Evolutionary conservation across 148 eudicot species (phyloP), one percentile per base, ranked within the genome.

Genomic region (Spergularia marina): DNA sequence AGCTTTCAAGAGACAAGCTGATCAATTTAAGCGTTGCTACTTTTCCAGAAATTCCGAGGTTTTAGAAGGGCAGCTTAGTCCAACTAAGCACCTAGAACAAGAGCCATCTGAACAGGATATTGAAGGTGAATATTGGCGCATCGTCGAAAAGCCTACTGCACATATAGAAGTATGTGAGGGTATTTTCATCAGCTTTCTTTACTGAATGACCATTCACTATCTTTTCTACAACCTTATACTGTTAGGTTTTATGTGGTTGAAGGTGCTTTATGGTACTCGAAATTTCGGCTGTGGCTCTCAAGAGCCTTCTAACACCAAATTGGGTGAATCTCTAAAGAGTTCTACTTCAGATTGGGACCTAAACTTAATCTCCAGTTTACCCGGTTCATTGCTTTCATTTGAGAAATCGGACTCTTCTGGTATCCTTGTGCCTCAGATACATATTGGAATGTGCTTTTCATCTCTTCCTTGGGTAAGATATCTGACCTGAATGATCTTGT

Each of bases 401-500:
- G 97, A 89, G 76, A 85, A 75, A 54, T 66, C 61, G 47, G 80
- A 74, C 20, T 78, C 76, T 67, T 85, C 89, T 63, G 54, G 77
- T 17, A 44, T 80, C 76, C 75, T 80, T 63, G 54, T 71, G 65
- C 91, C 97, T 82, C 86, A 72, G 77, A 79, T 94, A 25, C 87
- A 73, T 70, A 74, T 91, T 14, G 98, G 98, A 77, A 94, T 91
- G 97, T 94, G 97, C 83, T 90, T 94, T 81, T 87, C 98, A 77
- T 87, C 90, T 13, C 76, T 71, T 76, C 85, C 91, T 84, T 91
- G 98, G 98, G 98, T 94, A 86, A 79, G 91, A 76, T 82, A 61
- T 78, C 57, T 53, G 71, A 14, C 54, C 51, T 78, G 63, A n/a
- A 49, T 15, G 53, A 23, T 71, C 13, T 55, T 64, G 47, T 11